These are phyloP conservation scores for Myotisia sp. DNA, from an alignment of 2,329 filamentous ascomycete species.

Conservation along the genomic window DNA sequence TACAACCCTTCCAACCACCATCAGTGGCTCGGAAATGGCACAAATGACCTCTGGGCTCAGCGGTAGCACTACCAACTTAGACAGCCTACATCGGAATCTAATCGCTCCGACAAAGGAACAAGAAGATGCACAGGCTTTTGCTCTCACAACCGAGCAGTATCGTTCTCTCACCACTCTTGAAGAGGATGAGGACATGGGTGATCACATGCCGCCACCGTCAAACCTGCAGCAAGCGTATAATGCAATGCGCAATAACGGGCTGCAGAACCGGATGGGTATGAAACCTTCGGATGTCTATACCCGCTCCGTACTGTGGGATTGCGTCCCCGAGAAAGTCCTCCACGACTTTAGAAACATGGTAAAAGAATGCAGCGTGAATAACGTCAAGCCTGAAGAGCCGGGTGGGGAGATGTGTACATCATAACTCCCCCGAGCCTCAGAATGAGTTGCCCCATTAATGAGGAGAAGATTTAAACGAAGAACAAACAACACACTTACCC, in stretches of 20 bases:
- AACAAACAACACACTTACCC: background rate
- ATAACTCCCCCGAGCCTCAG: background rate
- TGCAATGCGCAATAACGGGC: constrained; percentile 55
- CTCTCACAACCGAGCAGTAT: constrained; percentile 74
- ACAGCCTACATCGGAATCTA: constrained; percentile 53
- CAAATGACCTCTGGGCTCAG: constrained; percentile 22
- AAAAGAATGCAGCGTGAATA: constrained; percentile 46
- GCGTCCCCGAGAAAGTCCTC: constrained; percentile 82
- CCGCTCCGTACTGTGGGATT: constrained; percentile 82
- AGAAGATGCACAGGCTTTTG: constrained; percentile 75
- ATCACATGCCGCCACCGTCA: constrained; percentile 28
- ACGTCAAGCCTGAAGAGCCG: constrained; percentile 21
- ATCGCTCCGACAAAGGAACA: constrained; percentile 69
- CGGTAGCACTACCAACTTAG: constrained; percentile 33
- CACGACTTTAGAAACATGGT: constrained; percentile 87
- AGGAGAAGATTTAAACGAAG: background rate
- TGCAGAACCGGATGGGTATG: constrained; percentile 42
- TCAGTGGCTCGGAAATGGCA: constrained; percentile 27
- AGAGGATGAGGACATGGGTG: constrained; percentile 27
- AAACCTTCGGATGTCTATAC: constrained; percentile 75
- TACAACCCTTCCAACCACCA: constrained; percentile 20
- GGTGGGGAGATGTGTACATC: constrained; percentile 10
- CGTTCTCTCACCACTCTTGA: constrained; percentile 65
- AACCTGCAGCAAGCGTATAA: constrained; percentile 52
- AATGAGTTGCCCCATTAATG: too few relatives aligned